Evolutionary conservation across 306 rosid genomes (phyloP), one percentile per base, ranked within the genome.

Genomic region (Quercus engelmannii): DNA sequence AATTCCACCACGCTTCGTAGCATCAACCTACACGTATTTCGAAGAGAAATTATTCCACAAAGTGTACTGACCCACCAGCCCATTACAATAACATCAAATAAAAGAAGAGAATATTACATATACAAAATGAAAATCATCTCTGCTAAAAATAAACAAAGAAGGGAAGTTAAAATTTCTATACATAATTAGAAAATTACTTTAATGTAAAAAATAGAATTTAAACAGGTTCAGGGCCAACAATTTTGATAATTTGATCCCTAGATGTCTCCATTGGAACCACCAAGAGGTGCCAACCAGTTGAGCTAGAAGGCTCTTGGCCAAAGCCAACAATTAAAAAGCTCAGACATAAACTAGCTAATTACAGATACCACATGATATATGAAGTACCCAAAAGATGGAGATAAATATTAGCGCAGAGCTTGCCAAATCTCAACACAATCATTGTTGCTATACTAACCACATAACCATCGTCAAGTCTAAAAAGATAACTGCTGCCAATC

Each of bases 401-500:
- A 71, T 21, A 10, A 62, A 49, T 49, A 49, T 13, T 49, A 58
- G 58, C 46, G 10, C 71, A 55, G 3, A 21, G 69, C 49, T 38
- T 19, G 18, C 26, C 19, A 81, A 78, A 70, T 69, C 19, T 17
- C 75, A 74, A 62, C 55, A 59, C 20, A 59, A 71, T 71, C 51
- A 69, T 20, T 6, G 78, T 73, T 74, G 61, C 19, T 80, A 68
- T 52, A 93, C 99, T 88, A 72, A 95, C 99, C 99, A 95, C 99
- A 81, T 90, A 88, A 79, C 96, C 99, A 87, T 95, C 98, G 83
- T 95, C 98, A 78, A 95, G 94, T 81, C 98, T 90, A 85, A 95
- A 95, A 67, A 95, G 97, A 86, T 95, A 95, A 79, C 99, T 95
- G 92, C 98, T 91, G 69, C 99, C 99, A 75, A 95, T 95, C 86